Conservation (phyloP, 345 rosid species). For the Corchorus olitorius region DNA sequence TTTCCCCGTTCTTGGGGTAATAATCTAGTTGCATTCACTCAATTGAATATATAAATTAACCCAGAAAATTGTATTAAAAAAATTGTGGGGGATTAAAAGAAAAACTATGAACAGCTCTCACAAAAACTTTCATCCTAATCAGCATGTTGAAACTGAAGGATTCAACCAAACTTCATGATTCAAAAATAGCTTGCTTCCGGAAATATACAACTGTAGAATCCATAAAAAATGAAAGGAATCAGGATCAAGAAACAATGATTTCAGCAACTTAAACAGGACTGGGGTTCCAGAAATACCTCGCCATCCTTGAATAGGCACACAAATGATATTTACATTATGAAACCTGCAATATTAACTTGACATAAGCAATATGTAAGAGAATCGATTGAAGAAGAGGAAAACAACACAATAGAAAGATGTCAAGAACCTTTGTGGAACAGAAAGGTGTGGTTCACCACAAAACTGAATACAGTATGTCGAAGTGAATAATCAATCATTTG, state of each 20-base stretch:
- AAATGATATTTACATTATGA: slow-evolving; percentile 37
- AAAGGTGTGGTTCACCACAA: slow-evolving; percentile 8
- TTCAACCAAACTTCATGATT: slow-evolving; percentile 12
- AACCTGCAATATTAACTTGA: slow-evolving; percentile 32
- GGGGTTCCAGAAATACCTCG: slow-evolving; percentile 35
- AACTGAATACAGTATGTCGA: not conserved
- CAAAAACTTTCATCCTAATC: not conserved
- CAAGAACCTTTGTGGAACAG: slow-evolving; percentile 23
- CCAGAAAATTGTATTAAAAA: not conserved
- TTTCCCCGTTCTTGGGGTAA: too few species aligned
- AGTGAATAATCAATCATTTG: not conserved
- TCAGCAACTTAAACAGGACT: not conserved
- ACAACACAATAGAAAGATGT: not conserved
- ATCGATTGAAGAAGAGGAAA: not conserved
- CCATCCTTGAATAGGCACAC: slow-evolving; percentile 13
- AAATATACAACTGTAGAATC: slow-evolving; percentile 49
- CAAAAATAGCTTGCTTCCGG: slow-evolving; percentile 31
- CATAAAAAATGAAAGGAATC: slow-evolving; percentile 12
- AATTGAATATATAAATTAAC: not conserved
- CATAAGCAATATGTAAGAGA: slow-evolving; percentile 8
- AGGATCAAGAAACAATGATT: not conserved
- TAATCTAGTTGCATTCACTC: not conserved
- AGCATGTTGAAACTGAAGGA: slow-evolving; percentile 3
- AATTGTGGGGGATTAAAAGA: too few species aligned
- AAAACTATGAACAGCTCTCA: slow-evolving; percentile 14